These are phyloP conservation scores for Trichothecium roseum DNA, from an alignment of 2,329 filamentous ascomycete species.

Conservation along the genomic window DNA sequence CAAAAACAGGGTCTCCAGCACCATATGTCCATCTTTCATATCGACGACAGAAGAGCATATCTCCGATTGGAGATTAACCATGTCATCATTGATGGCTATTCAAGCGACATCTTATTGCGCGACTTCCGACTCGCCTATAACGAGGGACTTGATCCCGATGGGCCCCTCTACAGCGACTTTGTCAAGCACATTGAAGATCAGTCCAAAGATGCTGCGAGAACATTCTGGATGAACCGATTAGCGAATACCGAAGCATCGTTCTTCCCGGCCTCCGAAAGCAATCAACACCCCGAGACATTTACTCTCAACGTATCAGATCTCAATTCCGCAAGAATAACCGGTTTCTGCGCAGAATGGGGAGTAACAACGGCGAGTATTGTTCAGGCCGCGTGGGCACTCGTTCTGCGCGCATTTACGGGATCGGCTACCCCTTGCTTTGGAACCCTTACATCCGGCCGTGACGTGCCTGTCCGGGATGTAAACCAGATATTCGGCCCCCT, in stretches of 20 bases:
- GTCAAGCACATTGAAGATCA: neutral
- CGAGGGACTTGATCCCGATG: neutral
- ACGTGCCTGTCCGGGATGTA: slow-evolving; percentile 5
- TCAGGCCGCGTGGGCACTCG: slow-evolving; percentile 3
- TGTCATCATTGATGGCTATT: slow-evolving; percentile 3
- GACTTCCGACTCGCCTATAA: slow-evolving; percentile 1
- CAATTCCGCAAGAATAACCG: neutral
- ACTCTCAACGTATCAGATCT: neutral
- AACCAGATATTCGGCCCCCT: slow-evolving; percentile 6
- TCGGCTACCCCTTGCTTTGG: slow-evolving; percentile 5
- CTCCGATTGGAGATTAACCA: slow-evolving; percentile 3
- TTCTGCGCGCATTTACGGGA: slow-evolving; percentile 1
- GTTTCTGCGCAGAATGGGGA: slow-evolving; percentile 2
- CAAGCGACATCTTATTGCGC: neutral
- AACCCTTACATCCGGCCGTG: slow-evolving; percentile 6
- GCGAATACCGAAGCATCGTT: neutral
- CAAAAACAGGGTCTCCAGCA: too few species aligned
- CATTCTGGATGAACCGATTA: neutral
- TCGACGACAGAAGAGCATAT: neutral
- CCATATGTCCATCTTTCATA: neutral
- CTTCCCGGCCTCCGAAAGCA: neutral
- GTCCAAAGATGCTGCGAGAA: neutral
- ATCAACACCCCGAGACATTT: neutral
- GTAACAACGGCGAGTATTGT: slow-evolving; percentile 2
- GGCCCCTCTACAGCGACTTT: neutral